These are phyloP conservation scores for Ophiocordyceps camponoti-floridani DNA, from an alignment of 2,329 filamentous ascomycete species.

Conservation along the genomic window DNA sequence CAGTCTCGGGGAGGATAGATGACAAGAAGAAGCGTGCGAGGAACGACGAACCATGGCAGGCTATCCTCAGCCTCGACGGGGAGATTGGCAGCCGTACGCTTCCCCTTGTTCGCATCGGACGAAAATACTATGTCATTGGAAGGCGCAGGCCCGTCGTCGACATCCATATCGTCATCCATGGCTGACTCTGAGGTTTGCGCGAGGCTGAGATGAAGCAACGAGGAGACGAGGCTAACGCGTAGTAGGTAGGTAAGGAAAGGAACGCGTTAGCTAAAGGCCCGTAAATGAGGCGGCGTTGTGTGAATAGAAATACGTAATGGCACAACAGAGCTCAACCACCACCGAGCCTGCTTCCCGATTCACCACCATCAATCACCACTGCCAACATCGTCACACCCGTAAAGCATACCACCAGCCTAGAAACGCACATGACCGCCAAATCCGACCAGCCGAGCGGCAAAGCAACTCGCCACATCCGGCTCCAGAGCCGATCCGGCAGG, in stretches of 20 bases:
- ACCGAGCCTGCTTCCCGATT: neutral
- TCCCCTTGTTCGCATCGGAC: conserved; percentile 67
- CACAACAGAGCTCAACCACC: neutral
- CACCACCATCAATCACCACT: too few species aligned
- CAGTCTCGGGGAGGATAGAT: neutral
- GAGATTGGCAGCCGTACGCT: conserved; percentile 79
- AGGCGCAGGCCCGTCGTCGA: conserved; percentile 32
- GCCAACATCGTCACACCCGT: neutral
- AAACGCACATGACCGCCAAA: neutral
- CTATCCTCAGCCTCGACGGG: conserved; percentile 89
- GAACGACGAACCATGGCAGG: conserved; percentile 56
- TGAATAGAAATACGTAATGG: too few species aligned
- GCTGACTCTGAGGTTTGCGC: conserved; percentile 3
- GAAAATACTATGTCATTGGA: conserved; percentile 46
- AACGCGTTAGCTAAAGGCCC: too few species aligned
- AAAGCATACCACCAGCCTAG: neutral
- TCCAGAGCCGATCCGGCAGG: neutral
- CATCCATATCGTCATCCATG: conserved; percentile 46
- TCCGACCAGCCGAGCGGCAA: neutral
- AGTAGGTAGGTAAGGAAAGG: too few species aligned
- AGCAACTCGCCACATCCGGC: neutral
- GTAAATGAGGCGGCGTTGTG: too few species aligned
- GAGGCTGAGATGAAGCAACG: neutral
- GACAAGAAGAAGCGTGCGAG: neutral
- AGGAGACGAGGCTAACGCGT: neutral